Evolutionary conservation across 2,329 filamentous ascomycete species (phyloP).

Genomic region (Elsinoe australis): DNA sequence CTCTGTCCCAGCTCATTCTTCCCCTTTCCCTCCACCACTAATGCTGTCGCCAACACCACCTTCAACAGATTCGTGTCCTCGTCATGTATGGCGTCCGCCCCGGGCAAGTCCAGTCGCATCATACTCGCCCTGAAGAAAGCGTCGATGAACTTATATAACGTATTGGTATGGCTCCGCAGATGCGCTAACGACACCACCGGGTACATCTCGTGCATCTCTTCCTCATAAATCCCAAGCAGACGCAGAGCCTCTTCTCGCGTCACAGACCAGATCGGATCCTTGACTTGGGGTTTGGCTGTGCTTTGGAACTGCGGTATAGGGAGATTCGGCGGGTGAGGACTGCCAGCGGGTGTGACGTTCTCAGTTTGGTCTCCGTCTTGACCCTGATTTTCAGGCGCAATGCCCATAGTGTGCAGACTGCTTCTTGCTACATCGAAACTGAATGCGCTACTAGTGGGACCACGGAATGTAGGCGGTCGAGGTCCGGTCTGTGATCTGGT

Average conservation of each 20-base stretch:
- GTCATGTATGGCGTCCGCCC: slow-evolving; percentile 53
- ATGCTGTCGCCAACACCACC: slow-evolving; percentile 68
- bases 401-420: slow-evolving; percentile 84
- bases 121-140: slow-evolving; percentile 53
- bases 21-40: slow-evolving; percentile 71
- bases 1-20: slow-evolving; percentile 65
- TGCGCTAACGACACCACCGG: slow-evolving; percentile 70
- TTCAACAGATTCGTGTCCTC: slow-evolving; percentile 67
- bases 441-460: slow-evolving; percentile 77
- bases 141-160: slow-evolving; percentile 66
- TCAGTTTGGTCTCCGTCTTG: slow-evolving; percentile 51
- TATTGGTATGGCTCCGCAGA: slow-evolving; percentile 61
- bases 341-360: slow-evolving; percentile 46
- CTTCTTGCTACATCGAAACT: slow-evolving; percentile 80
- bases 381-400: slow-evolving; percentile 59
- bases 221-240: slow-evolving; percentile 71
- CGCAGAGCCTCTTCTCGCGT: slow-evolving; percentile 71
- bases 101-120: slow-evolving; percentile 46
- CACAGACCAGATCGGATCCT: slow-evolving; percentile 76
- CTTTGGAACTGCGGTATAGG: slow-evolving; percentile 33
- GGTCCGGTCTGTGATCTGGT: slow-evolving; percentile 22
- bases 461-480: slow-evolving; percentile 59
- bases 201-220: slow-evolving; percentile 90
- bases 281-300: slow-evolving; percentile 27
- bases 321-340: slow-evolving; percentile 32